Evolutionary conservation across 2,329 filamentous ascomycete genomes (phyloP), one percentile per base, ranked within the genome.

Genomic region (Mollisia scopiformis): DNA sequence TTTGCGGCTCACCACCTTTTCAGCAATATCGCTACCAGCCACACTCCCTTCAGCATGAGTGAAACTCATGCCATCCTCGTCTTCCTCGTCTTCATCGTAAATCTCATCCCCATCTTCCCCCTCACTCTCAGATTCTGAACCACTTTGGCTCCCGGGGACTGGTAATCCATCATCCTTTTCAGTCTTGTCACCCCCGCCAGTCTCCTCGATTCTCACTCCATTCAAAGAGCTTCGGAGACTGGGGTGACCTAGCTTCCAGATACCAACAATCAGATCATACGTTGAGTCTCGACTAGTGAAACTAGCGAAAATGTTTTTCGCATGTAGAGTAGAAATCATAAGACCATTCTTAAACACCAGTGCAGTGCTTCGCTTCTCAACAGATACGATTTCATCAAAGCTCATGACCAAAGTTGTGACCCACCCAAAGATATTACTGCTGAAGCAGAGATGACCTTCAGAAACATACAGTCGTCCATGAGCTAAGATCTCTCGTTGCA

Each of bases 371-470:
- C 96, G 91, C 79, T 98, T 98, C 77, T 99, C 95, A 7, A 99
- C 91, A 0, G 94, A 93, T 21, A 98, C 92, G 60, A 99, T 92
- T 75, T 99, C 95, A 72, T 99, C 95, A 74, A 99, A 99, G 75
- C 93, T 96, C 80, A 99, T 97, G 55, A 99, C 94, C 43, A 99
- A 81, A 1, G 95, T 99, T 0, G 95, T 99, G 23, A 96, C 91
- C 95, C 95, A 99, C 57, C 95, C 95, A 50, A 99, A 85, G 67
- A 99, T 99, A 74, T 99, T 99, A 80, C 95, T 98, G 71, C 93
- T 97, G 77, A 99, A 99, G 79, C 95, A 99, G 50, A 99, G 87
- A 73, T 99, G 94, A 11, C 94, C 93, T 77, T 99, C 95, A 0
- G 95, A 98, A 43, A 99, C 92, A 72, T 99, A 99, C 14, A 99